phyloP scores from a whole-genome alignment of 768 basidiomycete genomes.

The Termitomyces bulborhizus region DNA sequence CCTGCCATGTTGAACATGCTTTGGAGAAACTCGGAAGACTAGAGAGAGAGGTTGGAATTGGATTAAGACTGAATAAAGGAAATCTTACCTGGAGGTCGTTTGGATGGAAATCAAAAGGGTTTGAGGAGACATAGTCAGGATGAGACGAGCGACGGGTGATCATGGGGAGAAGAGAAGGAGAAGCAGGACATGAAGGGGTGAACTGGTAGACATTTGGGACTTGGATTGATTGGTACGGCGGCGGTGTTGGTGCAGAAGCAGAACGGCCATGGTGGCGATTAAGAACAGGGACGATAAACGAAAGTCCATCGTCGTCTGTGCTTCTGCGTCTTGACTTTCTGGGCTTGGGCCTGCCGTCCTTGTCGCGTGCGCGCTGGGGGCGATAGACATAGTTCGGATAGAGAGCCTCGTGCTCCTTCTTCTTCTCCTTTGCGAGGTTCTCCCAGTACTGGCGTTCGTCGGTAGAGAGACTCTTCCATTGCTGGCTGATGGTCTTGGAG shows the following conservation, averaged over 20 bases:
- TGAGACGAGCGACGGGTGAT: slow-evolving; percentile 56
- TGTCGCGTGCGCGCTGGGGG: slow-evolving; percentile 58
- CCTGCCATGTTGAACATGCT: slow-evolving; percentile 36
- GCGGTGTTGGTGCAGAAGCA: slow-evolving; percentile 60
- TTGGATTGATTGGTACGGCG: slow-evolving; percentile 61
- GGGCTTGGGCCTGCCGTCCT: slow-evolving; percentile 38
- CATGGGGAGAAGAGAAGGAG: slow-evolving; percentile 52
- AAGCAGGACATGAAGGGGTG: slow-evolving; percentile 56
- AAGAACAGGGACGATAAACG: slow-evolving; percentile 32
- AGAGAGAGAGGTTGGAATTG: not conserved
- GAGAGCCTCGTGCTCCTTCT: slow-evolving; percentile 70
- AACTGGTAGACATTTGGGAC: slow-evolving; percentile 55
- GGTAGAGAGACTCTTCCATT: slow-evolving; percentile 63
- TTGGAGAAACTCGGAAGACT: slow-evolving; percentile 47
- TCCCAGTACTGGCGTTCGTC: slow-evolving; percentile 75
- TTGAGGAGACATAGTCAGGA: slow-evolving; percentile 37
- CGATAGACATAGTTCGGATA: slow-evolving; percentile 79
- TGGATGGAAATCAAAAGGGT: slow-evolving; percentile 54
- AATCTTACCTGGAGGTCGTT: slow-evolving; percentile 14
- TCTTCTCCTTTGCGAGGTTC: slow-evolving; percentile 69
- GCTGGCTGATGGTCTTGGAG: slow-evolving; percentile 76
- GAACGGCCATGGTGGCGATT: slow-evolving; percentile 28
- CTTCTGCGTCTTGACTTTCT: slow-evolving; percentile 21
- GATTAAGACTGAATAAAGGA: no score
- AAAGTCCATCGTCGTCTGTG: slow-evolving; percentile 27